These are phyloP conservation scores for Lachancea quebecensis DNA, from an alignment of 805 yeast genomes.

Conservation along the genomic window DNA sequence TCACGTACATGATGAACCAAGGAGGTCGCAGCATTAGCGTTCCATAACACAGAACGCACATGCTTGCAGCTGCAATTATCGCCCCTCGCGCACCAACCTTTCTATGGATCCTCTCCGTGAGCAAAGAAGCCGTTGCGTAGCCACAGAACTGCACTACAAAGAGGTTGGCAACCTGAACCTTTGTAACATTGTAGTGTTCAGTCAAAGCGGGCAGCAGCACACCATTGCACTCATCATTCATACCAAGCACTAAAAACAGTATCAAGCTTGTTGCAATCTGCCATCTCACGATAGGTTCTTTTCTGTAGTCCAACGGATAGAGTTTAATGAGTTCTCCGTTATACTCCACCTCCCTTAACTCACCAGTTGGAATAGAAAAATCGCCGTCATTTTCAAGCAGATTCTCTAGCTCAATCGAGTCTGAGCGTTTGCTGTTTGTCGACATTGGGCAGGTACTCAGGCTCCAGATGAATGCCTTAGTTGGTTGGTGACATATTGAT, in stretches of 20 bases:
- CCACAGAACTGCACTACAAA: slow-evolving; percentile 29
- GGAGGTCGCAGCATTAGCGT: slow-evolving; percentile 22
- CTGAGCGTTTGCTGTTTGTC: neutral
- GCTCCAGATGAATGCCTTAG: no score
- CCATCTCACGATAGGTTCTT: slow-evolving; percentile 20
- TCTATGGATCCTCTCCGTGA: slow-evolving; percentile 25
- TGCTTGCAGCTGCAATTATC: slow-evolving; percentile 16
- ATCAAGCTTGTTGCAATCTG: slow-evolving; percentile 26
- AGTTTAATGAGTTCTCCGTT: slow-evolving; percentile 20
- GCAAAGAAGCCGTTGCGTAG: slow-evolving; percentile 26
- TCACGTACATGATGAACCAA: slow-evolving; percentile 17
- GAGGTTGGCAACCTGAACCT: slow-evolving; percentile 24
- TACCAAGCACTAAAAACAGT: slow-evolving; percentile 28
- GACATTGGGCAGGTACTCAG: no score
- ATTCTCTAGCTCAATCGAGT: neutral
- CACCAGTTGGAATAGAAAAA: neutral
- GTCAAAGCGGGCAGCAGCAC: slow-evolving; percentile 29
- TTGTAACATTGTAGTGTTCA: slow-evolving; percentile 21
- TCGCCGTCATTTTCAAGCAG: neutral
- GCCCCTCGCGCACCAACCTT: slow-evolving; percentile 28
- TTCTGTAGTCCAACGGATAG: slow-evolving; percentile 25
- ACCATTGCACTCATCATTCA: slow-evolving; percentile 32
- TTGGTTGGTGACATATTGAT: no score
- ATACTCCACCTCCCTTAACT: slow-evolving; percentile 14
- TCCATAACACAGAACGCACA: slow-evolving; percentile 17